phyloP scores from a whole-genome alignment of 2,329 filamentous ascomycete species.

The Septoria linicola region DNA sequence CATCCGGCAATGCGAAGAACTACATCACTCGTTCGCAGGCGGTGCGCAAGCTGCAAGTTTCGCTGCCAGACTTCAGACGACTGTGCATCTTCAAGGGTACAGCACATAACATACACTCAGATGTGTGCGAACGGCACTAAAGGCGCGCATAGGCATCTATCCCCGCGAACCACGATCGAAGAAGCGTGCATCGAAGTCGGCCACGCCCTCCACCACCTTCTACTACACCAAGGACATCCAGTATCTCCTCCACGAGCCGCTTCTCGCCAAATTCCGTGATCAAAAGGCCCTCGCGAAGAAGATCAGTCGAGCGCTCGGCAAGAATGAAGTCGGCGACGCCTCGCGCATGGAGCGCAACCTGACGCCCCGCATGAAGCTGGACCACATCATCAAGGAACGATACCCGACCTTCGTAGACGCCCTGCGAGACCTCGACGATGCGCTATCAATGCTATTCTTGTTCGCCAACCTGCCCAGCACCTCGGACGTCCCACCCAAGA shows the following conservation, averaged over 20 bases:
- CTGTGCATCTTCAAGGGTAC: slow-evolving; percentile 96
- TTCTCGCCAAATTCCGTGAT: slow-evolving; percentile 91
- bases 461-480: slow-evolving; percentile 96
- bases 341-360: slow-evolving; percentile 86
- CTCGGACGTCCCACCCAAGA: slow-evolving; percentile 85
- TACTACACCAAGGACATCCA: slow-evolving; percentile 94
- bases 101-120: not conserved
- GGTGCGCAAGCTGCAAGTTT: slow-evolving; percentile 96
- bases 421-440: slow-evolving; percentile 91
- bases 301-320: slow-evolving; percentile 86
- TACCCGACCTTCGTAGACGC: slow-evolving; percentile 97
- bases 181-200: slow-evolving; percentile 92
- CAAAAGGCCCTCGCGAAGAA: slow-evolving; percentile 98
- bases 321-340: slow-evolving; percentile 87
- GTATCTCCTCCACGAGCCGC: slow-evolving; percentile 93
- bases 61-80: slow-evolving; percentile 93
- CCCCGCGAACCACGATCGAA: slow-evolving; percentile 94
- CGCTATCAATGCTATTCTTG: slow-evolving; percentile 92
- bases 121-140: not conserved
- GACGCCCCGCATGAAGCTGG: slow-evolving; percentile 83
- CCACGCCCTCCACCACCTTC: slow-evolving; percentile 89
- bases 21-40: slow-evolving; percentile 97
- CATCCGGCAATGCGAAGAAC: slow-evolving; percentile 92
- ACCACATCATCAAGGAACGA: slow-evolving; percentile 96
- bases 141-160: slow-evolving; percentile 67